phyloP scores from a whole-genome alignment of 2,329 filamentous ascomycete genomes.

The Metarhizium robertsii region DNA sequence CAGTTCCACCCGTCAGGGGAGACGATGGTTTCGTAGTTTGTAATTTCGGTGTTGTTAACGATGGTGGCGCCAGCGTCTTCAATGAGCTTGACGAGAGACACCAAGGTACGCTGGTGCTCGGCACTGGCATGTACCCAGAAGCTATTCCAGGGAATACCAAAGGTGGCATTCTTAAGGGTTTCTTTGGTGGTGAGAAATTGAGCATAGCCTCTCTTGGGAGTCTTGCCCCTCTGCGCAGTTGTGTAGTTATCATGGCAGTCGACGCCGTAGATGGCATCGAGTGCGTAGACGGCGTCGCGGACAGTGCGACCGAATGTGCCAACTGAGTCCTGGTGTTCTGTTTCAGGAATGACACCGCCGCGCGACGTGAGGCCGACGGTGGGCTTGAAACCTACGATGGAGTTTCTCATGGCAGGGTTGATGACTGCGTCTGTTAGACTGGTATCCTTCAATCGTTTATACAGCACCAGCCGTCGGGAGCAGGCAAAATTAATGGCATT shows the following conservation, averaged over 20 bases:
- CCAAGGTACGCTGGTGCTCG: constrained; percentile 45
- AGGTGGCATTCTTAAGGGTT: constrained; percentile 50
- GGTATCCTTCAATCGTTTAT: neutral
- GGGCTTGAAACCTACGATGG: constrained; percentile 65
- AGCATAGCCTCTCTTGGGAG: constrained; percentile 46
- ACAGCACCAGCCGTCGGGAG: neutral
- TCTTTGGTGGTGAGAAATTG: constrained; percentile 44
- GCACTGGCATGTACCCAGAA: constrained; percentile 56
- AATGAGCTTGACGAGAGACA: constrained; percentile 39
- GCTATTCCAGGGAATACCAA: constrained; percentile 62
- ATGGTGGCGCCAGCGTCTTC: constrained; percentile 54
- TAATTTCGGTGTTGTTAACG: constrained; percentile 61
- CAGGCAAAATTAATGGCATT: neutral
- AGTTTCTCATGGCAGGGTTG: constrained; percentile 60
- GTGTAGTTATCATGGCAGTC: constrained; percentile 61
- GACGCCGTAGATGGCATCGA: constrained; percentile 59
- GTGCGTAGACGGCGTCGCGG: constrained; percentile 54
- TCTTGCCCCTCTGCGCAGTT: constrained; percentile 41
- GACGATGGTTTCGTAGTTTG: constrained; percentile 51
- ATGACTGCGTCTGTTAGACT: constrained; percentile 36
- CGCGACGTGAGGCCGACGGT: constrained; percentile 65
- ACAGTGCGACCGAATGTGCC: constrained; percentile 60
- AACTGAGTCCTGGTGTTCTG: constrained; percentile 58
- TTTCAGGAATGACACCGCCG: constrained; percentile 55
- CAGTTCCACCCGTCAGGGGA: constrained; percentile 65